Evolutionary conservation across 805 yeast species (phyloP), one percentile per base, ranked within the genome.

Genomic region (Candida koratica): DNA sequence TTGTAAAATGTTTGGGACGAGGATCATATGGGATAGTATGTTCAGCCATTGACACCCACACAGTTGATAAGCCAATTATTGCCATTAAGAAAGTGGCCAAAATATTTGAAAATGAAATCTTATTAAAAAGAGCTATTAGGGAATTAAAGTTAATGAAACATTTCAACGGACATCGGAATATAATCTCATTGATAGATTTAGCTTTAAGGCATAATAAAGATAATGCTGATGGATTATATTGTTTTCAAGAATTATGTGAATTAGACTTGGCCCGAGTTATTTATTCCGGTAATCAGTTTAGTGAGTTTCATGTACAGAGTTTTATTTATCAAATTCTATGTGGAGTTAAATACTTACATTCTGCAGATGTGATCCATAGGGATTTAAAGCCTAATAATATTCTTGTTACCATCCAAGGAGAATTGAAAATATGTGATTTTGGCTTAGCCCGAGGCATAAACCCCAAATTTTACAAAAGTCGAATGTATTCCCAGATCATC

Each of bases 371-470:
- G 7, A 81, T 89, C 37, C 97, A 89, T 55, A 70, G 97, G 38
- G 97, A 89, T 55, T 71, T 89, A 44, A 89, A 89, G 58, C 97
- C 97, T 0, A 94, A 95, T 0, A 89, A 89, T 55, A 80, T 89
- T 4, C 64, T 89, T 38, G 84, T 88, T 13, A 77, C 86, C 4
- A 57, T 76, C 2, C 79, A 77, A 37, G 97, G 97, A 0, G 65
- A 59, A 4, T 61, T 89, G 32, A 89, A 89, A 53, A 85, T 89
- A 12, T 87, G 97, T 59, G 97, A 89, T 60, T 89, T 89, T 66
- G 97, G 97, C 0, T 65, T 89, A 23, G 95, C 97, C 1, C 67
- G 97, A 52, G 94, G 95, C 1, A 67, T 86, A 9, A 59, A 51
- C 49, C 62, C 54, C 7, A 43, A 39, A 14, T 29, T 17, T 17